Evolutionary conservation across 331 rosid species (phyloP).

Genomic region (Rosa hybrid): DNA sequence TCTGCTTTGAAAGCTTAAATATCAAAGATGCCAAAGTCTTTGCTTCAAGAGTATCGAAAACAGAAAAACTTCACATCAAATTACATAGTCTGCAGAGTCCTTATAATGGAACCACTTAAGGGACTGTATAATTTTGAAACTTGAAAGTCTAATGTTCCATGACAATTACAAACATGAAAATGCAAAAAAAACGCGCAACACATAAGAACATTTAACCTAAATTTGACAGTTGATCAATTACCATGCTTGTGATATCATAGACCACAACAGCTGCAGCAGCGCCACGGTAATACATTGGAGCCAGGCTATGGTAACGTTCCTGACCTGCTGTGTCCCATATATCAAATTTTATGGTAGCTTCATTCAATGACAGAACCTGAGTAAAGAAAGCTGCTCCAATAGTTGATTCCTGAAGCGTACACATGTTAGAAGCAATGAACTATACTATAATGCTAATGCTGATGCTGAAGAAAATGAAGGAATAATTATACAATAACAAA

Average conservation of each 20-base stretch:
- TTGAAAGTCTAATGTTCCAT: not conserved
- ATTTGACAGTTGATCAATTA: not conserved
- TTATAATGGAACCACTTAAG: not conserved
- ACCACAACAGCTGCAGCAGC: constrained; percentile 89
- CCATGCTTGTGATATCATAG: constrained; percentile 82
- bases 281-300: constrained; percentile 95
- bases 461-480: not conserved
- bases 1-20: not conserved
- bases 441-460: not conserved
- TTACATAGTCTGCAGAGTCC: not conserved
- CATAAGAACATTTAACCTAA: not conserved
- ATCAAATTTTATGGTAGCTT: constrained; percentile 79
- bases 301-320: constrained; percentile 89
- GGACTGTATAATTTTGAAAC: not conserved
- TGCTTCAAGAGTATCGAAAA: not conserved
- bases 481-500: not conserved
- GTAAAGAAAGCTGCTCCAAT: constrained; percentile 94
- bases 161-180: not conserved
- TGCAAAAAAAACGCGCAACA: not conserved
- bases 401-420: constrained; percentile 72
- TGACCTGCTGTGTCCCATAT: constrained; percentile 99
- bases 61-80: not conserved
- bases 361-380: constrained; percentile 75
- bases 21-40: not conserved
- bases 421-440: constrained; percentile 1